A percentile compares a stretch with the other conserved stretches of the same genome.
Conservation (phyloP, 345 rosid species). For the Eucalyptus cloeziana region DNA sequence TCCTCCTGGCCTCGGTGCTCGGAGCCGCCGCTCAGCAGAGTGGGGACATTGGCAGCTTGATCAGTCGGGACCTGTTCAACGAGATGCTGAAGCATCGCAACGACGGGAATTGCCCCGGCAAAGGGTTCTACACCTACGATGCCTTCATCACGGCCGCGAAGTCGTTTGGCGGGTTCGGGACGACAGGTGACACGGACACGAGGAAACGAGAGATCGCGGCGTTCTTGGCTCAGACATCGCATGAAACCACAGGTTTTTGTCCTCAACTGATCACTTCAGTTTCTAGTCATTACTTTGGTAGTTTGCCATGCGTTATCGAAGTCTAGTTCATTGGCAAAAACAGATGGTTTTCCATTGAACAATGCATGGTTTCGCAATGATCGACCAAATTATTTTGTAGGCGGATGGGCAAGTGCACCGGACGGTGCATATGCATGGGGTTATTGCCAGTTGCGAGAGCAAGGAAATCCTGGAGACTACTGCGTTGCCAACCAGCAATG, state of each 20-base stretch:
- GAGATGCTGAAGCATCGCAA: conserved; percentile 4
- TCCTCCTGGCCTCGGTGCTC: background rate
- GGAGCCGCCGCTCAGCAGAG: background rate
- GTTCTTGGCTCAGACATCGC: conserved; percentile 2
- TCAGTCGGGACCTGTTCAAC: background rate
- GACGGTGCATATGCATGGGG: conserved; percentile 9
- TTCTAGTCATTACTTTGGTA: rapidly evolving
- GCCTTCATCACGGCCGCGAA: background rate
- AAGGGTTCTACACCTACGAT: conserved; percentile 1
- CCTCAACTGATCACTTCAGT: background rate
- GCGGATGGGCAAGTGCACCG: conserved; percentile 8
- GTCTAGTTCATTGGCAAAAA: background rate
- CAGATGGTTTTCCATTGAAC: background rate
- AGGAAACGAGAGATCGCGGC: conserved; percentile 4
- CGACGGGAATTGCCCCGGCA: background rate
- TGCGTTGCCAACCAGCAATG: conserved; percentile 2
- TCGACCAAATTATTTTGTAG: background rate
- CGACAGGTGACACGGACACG: background rate
- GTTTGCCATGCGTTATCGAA: background rate
- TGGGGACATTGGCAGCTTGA: background rate
- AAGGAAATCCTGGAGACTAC: background rate
- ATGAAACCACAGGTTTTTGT: conserved; percentile 2
- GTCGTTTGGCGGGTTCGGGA: background rate
- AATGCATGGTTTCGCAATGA: background rate
- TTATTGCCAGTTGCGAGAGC: conserved; percentile 1